Evolutionary conservation across 2,329 filamentous ascomycete genomes (phyloP), one percentile per base, ranked within the genome.

Genomic region (Penicillium sp.): DNA sequence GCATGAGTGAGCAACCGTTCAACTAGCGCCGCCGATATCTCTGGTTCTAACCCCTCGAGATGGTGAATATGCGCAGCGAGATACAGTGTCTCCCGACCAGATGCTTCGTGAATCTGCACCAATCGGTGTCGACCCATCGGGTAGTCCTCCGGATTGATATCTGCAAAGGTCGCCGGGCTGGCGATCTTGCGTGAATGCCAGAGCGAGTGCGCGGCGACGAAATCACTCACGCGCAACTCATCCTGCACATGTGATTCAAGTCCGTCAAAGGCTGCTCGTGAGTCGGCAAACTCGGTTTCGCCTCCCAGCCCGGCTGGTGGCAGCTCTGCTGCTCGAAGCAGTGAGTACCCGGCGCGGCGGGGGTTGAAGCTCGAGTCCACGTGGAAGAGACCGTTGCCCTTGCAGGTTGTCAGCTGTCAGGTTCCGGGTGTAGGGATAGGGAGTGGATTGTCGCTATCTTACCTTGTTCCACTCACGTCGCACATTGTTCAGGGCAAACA

Each of bases 301-400:
- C 81, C 82, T 18, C 81, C 81, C 0, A 69, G 73, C 1, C 73
- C 74, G 0, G 67, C 42, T 0, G 81, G 81, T 0, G 81, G 81
- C 9, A 84, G 71, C 51, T 72, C 67, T 19, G 76, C 73, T 3
- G 81, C 81, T 10, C 76, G 74, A 1, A 84, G 74, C 9, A 84
- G 71, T 10, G 78, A 83, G 68, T 78, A 82, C 3, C 75, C 77
- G 0, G 80, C 79, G 28, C 82, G 75, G 3, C 78, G 79, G 7
- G 81, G 79, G 60, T 84, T 84, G 71, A 82, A 85, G 19, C 77
- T 79, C 16, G 77, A 81, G 66, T 85, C 82, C 11, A 77, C 77
- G 55, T 85, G 83, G 67, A 81, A 85, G 11, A 83, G 71, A 1
- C 65, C 67, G 61, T 84, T 84, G 29, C 78, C 80, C 65, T 73